Conservation (phyloP, 441 rosid species). For the Corymbia citriodora region DNA sequence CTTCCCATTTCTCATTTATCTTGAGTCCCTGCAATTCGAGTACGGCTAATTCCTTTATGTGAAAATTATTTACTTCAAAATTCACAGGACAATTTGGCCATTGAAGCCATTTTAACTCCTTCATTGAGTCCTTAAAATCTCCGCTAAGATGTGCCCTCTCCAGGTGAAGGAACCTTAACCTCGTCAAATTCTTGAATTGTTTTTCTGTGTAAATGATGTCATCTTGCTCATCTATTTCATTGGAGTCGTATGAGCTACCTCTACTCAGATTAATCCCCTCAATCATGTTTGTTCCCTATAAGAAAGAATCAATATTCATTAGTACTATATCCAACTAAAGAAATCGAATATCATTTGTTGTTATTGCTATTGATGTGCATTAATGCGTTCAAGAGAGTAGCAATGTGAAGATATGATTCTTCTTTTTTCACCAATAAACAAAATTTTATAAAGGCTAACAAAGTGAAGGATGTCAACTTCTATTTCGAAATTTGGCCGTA, state of each 20-base stretch:
- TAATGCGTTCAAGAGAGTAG: neutral
- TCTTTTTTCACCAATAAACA: too few relatives aligned
- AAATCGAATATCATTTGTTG: neutral
- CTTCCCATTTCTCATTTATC: neutral
- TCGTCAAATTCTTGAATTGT: neutral
- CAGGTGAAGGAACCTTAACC: neutral
- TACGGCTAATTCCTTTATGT: rapidly evolving
- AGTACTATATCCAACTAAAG: neutral
- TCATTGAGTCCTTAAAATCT: neutral
- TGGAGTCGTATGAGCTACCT: neutral
- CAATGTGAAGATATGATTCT: neutral
- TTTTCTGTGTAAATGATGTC: neutral
- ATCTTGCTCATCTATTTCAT: neutral
- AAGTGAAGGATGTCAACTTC: too few relatives aligned
- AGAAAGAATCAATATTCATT: neutral
- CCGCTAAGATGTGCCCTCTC: neutral
- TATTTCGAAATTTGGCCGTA: too few relatives aligned
- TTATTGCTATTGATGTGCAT: neutral
- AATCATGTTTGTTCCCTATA: neutral
- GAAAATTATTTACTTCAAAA: neutral
- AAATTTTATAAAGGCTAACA: too few relatives aligned
- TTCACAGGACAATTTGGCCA: neutral
- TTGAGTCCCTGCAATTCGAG: rapidly evolving
- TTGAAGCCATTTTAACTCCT: neutral
- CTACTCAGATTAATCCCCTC: neutral